A percentile compares a stretch with the other conserved stretches of the same genome.
These are phyloP conservation scores for Domatiomyces globalis DNA, from an alignment of 2,329 filamentous ascomycete species.

Conservation along the genomic window DNA sequence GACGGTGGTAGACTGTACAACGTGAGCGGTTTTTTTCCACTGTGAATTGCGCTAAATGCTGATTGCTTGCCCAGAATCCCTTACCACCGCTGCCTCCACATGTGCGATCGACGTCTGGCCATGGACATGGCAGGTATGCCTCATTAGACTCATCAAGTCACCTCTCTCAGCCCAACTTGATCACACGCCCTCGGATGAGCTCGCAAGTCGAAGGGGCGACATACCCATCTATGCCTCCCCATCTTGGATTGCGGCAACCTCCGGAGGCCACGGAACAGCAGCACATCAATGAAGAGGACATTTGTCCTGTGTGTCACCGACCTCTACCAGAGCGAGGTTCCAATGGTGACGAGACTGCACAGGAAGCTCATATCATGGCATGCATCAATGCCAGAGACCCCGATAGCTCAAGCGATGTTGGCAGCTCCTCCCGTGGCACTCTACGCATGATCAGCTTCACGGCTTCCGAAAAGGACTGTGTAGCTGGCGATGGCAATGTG, in stretches of 20 bases:
- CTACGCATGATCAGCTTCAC: slow-evolving; percentile 34
- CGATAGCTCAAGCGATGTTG: neutral
- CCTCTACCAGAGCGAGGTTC: slow-evolving; percentile 26
- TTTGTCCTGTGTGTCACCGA: slow-evolving; percentile 34
- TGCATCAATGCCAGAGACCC: slow-evolving; percentile 23
- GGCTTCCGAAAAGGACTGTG: slow-evolving; percentile 51
- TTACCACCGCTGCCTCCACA: neutral
- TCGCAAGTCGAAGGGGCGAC: neutral
- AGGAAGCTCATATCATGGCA: slow-evolving; percentile 32
- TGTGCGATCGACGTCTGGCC: neutral
- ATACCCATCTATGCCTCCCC: neutral
- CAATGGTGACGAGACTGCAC: slow-evolving; percentile 26
- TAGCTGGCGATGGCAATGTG: slow-evolving; percentile 36
- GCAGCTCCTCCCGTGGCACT: slow-evolving; percentile 14
- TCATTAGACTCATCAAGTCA: neutral
- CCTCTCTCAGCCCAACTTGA: neutral
- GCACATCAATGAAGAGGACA: slow-evolving; percentile 28
- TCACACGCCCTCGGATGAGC: neutral
- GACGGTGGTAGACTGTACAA: neutral
- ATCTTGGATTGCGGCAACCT: neutral
- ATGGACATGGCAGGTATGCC: neutral
- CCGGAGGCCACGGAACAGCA: slow-evolving; percentile 4
- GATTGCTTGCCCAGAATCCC: neutral
- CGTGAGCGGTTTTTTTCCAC: neutral
- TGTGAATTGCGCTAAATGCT: neutral